A percentile compares a stretch with the other conserved stretches of the same genome.
phyloP scores from a whole-genome alignment of 208 protist genomes.

The Endotrypanum monterogeii region DNA sequence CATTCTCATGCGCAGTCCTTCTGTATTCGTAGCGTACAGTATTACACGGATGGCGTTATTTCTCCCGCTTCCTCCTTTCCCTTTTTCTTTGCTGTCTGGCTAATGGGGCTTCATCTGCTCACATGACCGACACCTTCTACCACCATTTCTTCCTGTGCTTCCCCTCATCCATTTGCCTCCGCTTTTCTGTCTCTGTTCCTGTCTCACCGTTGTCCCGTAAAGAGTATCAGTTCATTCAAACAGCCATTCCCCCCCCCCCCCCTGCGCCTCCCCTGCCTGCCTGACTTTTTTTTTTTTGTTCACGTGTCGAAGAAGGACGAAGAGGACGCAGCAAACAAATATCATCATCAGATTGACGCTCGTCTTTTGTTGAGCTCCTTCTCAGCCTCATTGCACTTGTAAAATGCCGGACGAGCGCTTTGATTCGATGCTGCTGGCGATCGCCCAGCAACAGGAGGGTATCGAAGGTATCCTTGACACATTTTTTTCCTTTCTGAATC shows the following conservation, averaged over 20 bases:
- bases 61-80: neutral
- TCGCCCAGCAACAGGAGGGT: conserved; percentile 91
- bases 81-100: neutral
- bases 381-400: conserved; percentile 4
- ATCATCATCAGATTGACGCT: too few relatives aligned
- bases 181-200: neutral
- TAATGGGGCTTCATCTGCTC: too few relatives aligned
- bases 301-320: too few relatives aligned
- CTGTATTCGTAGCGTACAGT: too few relatives aligned
- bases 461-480: conserved; percentile 91
- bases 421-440: conserved; percentile 89
- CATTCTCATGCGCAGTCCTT: too few relatives aligned
- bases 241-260: neutral
- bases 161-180: neutral
- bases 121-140: too few relatives aligned
- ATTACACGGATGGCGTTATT: too few relatives aligned
- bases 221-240: too few relatives aligned
- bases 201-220: neutral
- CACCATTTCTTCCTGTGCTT: neutral
- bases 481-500: conserved; percentile 92
- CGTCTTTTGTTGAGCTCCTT: neutral
- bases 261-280: neutral
- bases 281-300: too few relatives aligned
- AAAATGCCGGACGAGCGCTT: conserved; percentile 62
- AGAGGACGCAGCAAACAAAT: too few relatives aligned